Conservation (phyloP, 129 eudicot species). For the Lactuca sativa region DNA sequence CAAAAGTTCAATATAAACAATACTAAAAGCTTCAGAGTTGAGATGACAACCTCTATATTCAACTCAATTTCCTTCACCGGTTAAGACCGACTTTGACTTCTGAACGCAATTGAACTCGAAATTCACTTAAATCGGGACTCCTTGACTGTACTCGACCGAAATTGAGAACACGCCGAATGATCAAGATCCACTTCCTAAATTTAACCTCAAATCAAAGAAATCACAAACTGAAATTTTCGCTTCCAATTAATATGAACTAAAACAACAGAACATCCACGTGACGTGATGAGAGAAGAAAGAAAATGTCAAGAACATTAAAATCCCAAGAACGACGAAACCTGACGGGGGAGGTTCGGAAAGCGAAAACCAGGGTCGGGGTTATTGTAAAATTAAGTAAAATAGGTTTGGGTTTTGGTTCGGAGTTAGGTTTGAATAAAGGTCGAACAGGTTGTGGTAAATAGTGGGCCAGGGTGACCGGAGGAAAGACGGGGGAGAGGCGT, state of each 20-base stretch:
- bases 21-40: neutral
- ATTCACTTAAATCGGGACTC: slow-evolving; percentile 6
- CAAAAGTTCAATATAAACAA: neutral
- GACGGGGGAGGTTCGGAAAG: slow-evolving; percentile 38
- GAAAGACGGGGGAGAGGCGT: slow-evolving; percentile 12
- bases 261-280: slow-evolving; percentile 22
- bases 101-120: neutral
- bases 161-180: slow-evolving; percentile 11
- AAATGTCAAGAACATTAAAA: slow-evolving; percentile 11
- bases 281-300: slow-evolving; percentile 22
- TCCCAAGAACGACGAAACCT: slow-evolving; percentile 26
- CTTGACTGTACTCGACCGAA: slow-evolving; percentile 1
- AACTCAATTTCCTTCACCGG: neutral
- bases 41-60: slow-evolving; percentile 3
- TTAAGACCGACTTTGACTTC: neutral
- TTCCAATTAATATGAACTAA: slow-evolving; percentile 6
- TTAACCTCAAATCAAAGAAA: slow-evolving; percentile 11
- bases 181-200: slow-evolving; percentile 20
- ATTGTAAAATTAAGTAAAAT: neutral
- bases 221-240: neutral
- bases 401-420: slow-evolving; percentile 13
- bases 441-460: neutral
- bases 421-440: slow-evolving; percentile 17
- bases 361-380: slow-evolving; percentile 1
- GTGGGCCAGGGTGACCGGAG: slow-evolving; percentile 26